A percentile compares a stretch with the other conserved stretches of the same genome.
Conservation (phyloP, 2,329 filamentous ascomycete species). For the Penicillium sp. region DNA sequence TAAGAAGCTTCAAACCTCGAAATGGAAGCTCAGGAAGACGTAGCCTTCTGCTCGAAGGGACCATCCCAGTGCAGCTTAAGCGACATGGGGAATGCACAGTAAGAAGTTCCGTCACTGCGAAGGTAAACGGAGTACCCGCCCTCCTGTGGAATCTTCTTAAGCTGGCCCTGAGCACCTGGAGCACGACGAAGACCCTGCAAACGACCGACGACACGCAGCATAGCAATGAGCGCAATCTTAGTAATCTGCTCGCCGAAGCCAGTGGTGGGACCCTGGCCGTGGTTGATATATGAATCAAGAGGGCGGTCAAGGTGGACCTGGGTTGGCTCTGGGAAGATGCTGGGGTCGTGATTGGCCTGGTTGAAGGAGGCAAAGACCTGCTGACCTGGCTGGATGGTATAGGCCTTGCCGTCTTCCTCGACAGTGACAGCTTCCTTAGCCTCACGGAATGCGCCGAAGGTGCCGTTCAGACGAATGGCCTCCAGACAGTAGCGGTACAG, state of each 20-base stretch:
- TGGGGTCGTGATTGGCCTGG: constrained; percentile 55
- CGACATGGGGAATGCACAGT: constrained; percentile 52
- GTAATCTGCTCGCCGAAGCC: constrained; percentile 62
- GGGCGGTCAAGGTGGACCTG: constrained; percentile 63
- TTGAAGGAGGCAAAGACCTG: constrained; percentile 64
- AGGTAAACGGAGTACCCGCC: constrained; percentile 62
- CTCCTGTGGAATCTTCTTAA: constrained; percentile 62
- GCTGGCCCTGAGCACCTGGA: constrained; percentile 61
- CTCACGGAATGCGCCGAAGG: constrained; percentile 60
- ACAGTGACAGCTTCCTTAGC: constrained; percentile 50
- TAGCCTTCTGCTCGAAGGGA: constrained; percentile 21
- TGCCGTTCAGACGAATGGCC: constrained; percentile 66
- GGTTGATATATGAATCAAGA: constrained; percentile 63
- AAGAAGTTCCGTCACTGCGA: constrained; percentile 62
- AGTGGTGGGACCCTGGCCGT: constrained; percentile 61
- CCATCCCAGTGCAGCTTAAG: constrained; percentile 48
- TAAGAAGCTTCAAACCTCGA: not conserved
- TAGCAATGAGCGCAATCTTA: constrained; percentile 62
- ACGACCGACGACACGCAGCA: constrained; percentile 65
- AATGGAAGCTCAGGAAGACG: not conserved
- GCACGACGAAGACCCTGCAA: constrained; percentile 61
- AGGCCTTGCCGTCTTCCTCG: constrained; percentile 51
- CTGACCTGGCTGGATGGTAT: constrained; percentile 56
- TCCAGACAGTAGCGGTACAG: constrained; percentile 71
- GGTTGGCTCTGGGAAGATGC: constrained; percentile 60